Percentiles rank a stretch among this genome's conserved stretches.
Conservation (phyloP, 73 alveolate species). For the Stentor coeruleus region DNA sequence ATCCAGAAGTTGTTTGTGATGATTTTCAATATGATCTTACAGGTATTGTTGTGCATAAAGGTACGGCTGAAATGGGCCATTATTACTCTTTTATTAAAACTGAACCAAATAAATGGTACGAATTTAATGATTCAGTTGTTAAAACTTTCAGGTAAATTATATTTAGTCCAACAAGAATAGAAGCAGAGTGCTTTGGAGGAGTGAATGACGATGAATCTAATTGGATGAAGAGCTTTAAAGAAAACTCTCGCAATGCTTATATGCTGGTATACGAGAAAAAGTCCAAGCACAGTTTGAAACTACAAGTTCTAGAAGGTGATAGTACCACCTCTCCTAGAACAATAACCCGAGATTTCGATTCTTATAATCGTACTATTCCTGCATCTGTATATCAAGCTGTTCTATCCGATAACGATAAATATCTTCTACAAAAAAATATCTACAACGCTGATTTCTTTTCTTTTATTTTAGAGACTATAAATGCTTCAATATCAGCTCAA, state of each 20-base stretch:
- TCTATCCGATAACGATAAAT: slow-evolving; percentile 10
- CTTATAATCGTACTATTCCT: slow-evolving; percentile 35
- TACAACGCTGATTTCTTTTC: slow-evolving; percentile 23
- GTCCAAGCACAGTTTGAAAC: slow-evolving; percentile 53
- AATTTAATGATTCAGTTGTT: slow-evolving; percentile 80
- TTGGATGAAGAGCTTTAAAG: slow-evolving; percentile 58
- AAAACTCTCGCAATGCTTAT: slow-evolving; percentile 84
- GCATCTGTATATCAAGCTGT: slow-evolving; percentile 31
- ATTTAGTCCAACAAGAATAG: slow-evolving; percentile 41
- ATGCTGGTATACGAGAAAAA: slow-evolving; percentile 94
- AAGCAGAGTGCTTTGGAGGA: slow-evolving; percentile 87
- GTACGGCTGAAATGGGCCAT: slow-evolving; percentile 96
- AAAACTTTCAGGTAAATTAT: slow-evolving; percentile 38
- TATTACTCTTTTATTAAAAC: slow-evolving; percentile 73
- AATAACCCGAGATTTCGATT: neutral
- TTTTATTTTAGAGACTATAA: neutral
- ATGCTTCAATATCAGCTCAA: neutral
- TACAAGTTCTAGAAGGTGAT: slow-evolving; percentile 30
- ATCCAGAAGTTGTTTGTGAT: slow-evolving; percentile 32
- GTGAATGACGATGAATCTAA: slow-evolving; percentile 50
- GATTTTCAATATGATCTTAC: slow-evolving; percentile 61
- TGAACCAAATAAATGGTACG: slow-evolving; percentile 74
- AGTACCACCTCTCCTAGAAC: slow-evolving; percentile 21
- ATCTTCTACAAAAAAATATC: neutral
- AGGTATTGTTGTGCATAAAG: slow-evolving; percentile 93